These are phyloP conservation scores for Huntiella omanensis DNA, from an alignment of 2,329 filamentous ascomycete species.

Conservation along the genomic window DNA sequence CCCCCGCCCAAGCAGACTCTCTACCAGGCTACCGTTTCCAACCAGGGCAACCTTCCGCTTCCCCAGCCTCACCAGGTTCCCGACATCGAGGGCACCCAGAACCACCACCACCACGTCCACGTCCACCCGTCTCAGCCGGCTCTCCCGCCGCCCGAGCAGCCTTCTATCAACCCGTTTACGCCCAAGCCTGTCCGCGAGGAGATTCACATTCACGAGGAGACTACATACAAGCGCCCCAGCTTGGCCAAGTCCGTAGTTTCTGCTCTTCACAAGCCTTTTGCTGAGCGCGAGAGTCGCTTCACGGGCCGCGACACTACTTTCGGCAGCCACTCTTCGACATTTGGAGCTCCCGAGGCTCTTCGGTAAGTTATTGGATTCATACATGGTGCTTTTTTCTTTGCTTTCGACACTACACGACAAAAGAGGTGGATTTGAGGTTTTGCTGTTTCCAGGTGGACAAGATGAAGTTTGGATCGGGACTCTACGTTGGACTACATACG, in stretches of 20 bases:
- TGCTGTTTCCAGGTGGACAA: no score
- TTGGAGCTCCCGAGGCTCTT: slow-evolving; percentile 7
- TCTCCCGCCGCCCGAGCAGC: background rate
- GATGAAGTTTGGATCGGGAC: no score
- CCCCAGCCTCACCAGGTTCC: slow-evolving; percentile 7
- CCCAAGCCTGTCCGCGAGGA: slow-evolving; percentile 1
- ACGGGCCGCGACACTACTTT: slow-evolving; percentile 2
- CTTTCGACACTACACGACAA: background rate
- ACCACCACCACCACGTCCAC: slow-evolving; percentile 7
- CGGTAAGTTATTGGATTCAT: slow-evolving; percentile 5
- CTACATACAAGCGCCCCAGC: slow-evolving; percentile 6
- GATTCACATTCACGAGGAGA: slow-evolving; percentile 10
- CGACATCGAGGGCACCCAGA: background rate
- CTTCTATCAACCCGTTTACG: slow-evolving; percentile 4
- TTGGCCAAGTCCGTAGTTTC: slow-evolving; percentile 6
- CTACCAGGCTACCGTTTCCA: slow-evolving; percentile 9
- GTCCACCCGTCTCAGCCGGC: background rate
- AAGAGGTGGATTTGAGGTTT: background rate
- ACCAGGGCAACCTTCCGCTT: slow-evolving; percentile 1
- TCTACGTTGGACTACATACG: no score
- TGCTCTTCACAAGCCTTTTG: slow-evolving; percentile 3
- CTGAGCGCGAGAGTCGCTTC: slow-evolving; percentile 1
- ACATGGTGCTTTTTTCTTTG: background rate
- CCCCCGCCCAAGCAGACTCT: slow-evolving; percentile 10
- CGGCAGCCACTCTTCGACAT: slow-evolving; percentile 3